These are phyloP conservation scores for Stentor roeselii DNA, from an alignment of 73 alveolate species.

Conservation along the genomic window DNA sequence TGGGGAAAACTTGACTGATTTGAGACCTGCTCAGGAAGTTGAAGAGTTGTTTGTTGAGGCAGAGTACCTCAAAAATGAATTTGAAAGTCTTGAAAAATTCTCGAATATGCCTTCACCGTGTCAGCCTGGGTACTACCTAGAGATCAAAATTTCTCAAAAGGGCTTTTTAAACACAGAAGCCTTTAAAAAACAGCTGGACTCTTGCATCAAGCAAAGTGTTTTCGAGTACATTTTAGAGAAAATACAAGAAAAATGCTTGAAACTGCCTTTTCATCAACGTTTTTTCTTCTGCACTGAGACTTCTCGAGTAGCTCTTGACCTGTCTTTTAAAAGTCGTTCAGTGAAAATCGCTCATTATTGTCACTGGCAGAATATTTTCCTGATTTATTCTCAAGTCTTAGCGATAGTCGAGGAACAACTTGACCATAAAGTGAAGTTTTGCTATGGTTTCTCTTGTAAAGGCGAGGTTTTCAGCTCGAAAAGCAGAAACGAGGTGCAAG, in stretches of 20 bases:
- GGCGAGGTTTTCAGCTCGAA: background rate
- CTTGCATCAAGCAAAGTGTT: slow-evolving; percentile 2
- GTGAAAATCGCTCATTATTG: background rate
- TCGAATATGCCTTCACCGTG: background rate
- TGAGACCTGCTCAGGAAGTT: background rate
- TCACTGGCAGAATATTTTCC: background rate
- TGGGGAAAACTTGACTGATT: slow-evolving; percentile 1
- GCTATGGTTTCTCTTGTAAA: background rate
- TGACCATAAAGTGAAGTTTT: background rate
- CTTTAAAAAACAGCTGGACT: background rate
- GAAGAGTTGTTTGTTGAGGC: background rate
- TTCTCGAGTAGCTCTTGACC: background rate
- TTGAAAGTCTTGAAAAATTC: background rate
- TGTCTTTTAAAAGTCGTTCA: background rate
- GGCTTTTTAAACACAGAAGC: background rate
- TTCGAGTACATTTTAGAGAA: background rate
- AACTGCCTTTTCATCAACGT: background rate
- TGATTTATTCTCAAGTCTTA: background rate
- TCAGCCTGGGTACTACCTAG: background rate
- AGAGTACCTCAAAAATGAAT: background rate
- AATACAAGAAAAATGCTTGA: background rate
- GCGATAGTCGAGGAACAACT: background rate
- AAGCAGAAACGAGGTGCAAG: background rate
- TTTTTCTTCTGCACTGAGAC: background rate
- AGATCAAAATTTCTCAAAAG: background rate